Percentiles rank a stretch among this genome's conserved stretches.
Evolutionary conservation across 345 rosid genomes (phyloP).

Genomic region (Excoecaria agallocha): DNA sequence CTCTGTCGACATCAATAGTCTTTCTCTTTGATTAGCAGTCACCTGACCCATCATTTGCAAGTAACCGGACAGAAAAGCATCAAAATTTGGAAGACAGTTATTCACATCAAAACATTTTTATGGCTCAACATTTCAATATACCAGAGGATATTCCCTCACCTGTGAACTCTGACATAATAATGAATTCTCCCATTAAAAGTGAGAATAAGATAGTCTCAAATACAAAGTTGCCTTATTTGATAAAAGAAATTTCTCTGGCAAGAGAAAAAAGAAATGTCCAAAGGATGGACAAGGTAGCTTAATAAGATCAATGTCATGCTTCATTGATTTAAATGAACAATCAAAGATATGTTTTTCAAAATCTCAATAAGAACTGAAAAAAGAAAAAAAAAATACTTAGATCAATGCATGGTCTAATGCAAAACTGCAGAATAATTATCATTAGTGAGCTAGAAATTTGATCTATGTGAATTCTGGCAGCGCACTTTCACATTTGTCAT

Average conservation of each 20-base stretch:
- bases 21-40: slow-evolving; percentile 21
- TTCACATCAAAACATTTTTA: not conserved
- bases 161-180: not conserved
- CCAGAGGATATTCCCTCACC: not conserved
- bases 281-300: no score
- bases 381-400: not conserved
- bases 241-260: no score
- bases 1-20: slow-evolving; percentile 19
- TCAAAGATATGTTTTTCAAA: no score
- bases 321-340: no score
- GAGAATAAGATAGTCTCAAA: not conserved
- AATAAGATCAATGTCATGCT: no score
- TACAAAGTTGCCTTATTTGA: no score
- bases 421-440: not conserved
- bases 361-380: no score
- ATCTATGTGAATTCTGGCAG: not conserved
- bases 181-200: not conserved
- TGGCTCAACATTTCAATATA: not conserved
- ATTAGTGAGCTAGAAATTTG: not conserved
- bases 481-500: not conserved
- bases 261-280: no score
- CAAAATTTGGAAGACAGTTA: not conserved
- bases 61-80: not conserved
- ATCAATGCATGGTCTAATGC: not conserved
- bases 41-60: slow-evolving; percentile 12